A percentile compares a stretch with the other conserved stretches of the same genome.
Conservation (phyloP, 2,329 filamentous ascomycete genomes). For the Chaetomium sp. region DNA sequence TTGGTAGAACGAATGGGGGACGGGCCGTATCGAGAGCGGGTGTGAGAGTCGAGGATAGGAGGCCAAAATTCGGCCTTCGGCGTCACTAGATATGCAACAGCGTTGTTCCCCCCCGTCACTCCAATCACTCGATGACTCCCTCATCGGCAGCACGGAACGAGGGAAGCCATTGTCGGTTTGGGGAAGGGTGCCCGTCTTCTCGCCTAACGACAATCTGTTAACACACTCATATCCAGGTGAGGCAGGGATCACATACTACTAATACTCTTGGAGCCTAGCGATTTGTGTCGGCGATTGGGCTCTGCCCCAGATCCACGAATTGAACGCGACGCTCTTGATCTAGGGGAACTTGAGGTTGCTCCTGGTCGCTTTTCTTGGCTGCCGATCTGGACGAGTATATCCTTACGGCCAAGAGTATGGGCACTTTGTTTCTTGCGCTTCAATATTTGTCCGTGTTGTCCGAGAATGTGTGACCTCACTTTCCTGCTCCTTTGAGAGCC, state of each 20-base stretch:
- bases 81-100: slow-evolving; percentile 13
- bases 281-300: not conserved
- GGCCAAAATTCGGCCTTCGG: slow-evolving; percentile 7
- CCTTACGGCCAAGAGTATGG: slow-evolving; percentile 4
- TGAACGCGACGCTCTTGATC: not conserved
- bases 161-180: not conserved
- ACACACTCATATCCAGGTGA: not conserved
- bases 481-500: not conserved
- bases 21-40: slow-evolving; percentile 19
- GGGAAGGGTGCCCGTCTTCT: not conserved
- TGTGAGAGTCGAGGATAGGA: slow-evolving; percentile 13
- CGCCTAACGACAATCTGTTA: not conserved
- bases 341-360: slow-evolving; percentile 9
- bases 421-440: slow-evolving; percentile 4
- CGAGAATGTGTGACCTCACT: slow-evolving; percentile 7
- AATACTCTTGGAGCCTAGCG: not conserved
- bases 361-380: slow-evolving; percentile 28
- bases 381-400: slow-evolving; percentile 32
- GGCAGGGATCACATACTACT: not conserved
- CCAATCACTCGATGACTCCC: not conserved
- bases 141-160: not conserved
- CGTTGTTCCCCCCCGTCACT: not conserved
- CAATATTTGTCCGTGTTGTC: not conserved
- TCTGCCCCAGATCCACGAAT: not conserved
- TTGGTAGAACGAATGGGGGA: slow-evolving; percentile 5